These are phyloP conservation scores for Eimeria nieschulzi DNA, from an alignment of 169 alveolate genomes.

Conservation along the genomic window DNA sequence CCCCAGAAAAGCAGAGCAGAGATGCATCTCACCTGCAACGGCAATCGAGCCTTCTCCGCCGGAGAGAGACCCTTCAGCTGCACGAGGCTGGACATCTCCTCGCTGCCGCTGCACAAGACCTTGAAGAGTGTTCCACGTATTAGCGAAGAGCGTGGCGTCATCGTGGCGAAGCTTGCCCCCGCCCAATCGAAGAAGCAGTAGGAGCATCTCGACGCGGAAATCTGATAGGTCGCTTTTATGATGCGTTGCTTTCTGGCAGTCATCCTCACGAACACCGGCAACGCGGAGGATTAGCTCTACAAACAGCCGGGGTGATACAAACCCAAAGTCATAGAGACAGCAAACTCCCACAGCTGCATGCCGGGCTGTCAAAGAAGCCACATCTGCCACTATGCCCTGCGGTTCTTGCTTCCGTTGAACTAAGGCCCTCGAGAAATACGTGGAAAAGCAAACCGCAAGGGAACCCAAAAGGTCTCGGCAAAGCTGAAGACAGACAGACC, in stretches of 20 bases:
- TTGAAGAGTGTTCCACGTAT: slow-evolving; percentile 47
- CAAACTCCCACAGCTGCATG: slow-evolving; percentile 56
- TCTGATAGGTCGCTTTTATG: slow-evolving; percentile 11
- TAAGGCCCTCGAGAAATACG: slow-evolving; percentile 17
- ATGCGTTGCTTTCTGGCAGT: not conserved
- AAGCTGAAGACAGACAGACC: slow-evolving; percentile 21
- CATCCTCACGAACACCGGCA: not conserved
- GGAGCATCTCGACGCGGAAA: slow-evolving; percentile 64
- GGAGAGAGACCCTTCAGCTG: no score
- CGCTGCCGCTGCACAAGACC: slow-evolving; percentile 22
- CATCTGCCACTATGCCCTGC: slow-evolving; percentile 6
- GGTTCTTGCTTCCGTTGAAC: not conserved
- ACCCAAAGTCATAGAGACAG: slow-evolving; percentile 59
- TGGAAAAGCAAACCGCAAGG: slow-evolving; percentile 41
- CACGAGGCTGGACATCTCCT: not conserved
- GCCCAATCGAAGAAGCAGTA: slow-evolving; percentile 68
- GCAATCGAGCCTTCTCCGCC: not conserved
- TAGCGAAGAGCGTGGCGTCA: slow-evolving; percentile 42
- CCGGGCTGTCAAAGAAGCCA: slow-evolving; percentile 23
- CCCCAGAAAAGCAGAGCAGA: no score
- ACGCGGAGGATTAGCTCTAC: slow-evolving; percentile 24
- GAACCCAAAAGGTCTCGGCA: slow-evolving; percentile 26
- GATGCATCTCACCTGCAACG: slow-evolving; percentile 5
- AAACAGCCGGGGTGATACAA: slow-evolving; percentile 33
- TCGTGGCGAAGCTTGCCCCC: slow-evolving; percentile 70